phyloP scores from a whole-genome alignment of 2,329 filamentous ascomycete genomes.

The Colletotrichum navitas region DNA sequence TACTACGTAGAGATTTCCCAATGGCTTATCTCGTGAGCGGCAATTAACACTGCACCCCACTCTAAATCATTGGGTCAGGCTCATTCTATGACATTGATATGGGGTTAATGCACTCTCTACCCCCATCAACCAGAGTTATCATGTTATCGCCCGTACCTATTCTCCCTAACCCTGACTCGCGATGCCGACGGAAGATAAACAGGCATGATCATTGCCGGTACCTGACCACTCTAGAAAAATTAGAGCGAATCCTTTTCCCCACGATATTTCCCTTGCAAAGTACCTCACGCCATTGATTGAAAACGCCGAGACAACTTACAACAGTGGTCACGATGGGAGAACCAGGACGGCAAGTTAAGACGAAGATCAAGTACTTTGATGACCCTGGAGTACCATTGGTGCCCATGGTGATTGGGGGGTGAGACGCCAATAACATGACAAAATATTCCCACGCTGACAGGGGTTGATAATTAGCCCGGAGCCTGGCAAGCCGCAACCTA shows the following conservation, averaged over 20 bases:
- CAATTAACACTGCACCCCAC: too few species aligned
- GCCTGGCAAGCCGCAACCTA: constrained; percentile 55
- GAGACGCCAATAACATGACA: not conserved
- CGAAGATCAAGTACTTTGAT: constrained; percentile 39
- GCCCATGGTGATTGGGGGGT: constrained; percentile 40
- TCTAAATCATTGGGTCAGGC: not conserved
- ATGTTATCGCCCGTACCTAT: constrained; percentile 8
- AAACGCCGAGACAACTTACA: not conserved
- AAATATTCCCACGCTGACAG: constrained; percentile 2
- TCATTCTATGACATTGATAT: constrained; percentile 1
- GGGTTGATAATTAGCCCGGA: constrained; percentile 5
- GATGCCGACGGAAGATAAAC: constrained; percentile 24
- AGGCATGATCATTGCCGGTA: not conserved
- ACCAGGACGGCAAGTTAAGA: constrained; percentile 30
- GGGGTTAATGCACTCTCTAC: constrained; percentile 17
- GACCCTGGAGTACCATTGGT: constrained; percentile 38
- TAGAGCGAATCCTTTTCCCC: not conserved
- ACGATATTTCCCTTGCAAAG: too few species aligned
- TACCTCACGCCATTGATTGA: not conserved
- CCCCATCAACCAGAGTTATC: constrained; percentile 16
- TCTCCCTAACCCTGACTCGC: constrained; percentile 30
- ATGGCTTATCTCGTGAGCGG: not conserved
- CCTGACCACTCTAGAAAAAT: constrained; percentile 6
- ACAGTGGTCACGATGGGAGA: constrained; percentile 1
- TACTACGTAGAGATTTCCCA: not conserved